Evolutionary conservation across 371 early-diverging fungal species (phyloP).

Genomic region (Mortierella sp.): DNA sequence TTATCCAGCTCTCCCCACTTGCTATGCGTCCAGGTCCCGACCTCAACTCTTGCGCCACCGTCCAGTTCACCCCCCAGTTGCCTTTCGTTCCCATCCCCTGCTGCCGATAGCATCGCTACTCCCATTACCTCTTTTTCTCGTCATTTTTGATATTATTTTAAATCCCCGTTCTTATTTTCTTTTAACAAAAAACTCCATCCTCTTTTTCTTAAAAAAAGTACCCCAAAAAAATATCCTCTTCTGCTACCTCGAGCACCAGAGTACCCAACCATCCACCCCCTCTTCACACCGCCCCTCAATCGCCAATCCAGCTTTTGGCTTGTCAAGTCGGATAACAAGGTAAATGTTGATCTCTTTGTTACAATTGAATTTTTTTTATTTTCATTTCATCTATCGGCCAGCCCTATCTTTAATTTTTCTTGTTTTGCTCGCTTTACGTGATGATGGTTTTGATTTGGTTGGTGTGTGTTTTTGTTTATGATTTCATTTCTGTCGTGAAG

Average conservation of each 20-base stretch:
- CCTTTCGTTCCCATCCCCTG: constrained; percentile 59
- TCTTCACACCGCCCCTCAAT: not conserved
- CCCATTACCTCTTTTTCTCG: not conserved
- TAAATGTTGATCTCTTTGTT: constrained; percentile 21
- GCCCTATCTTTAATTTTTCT: not conserved
- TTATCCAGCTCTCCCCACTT: constrained; percentile 41
- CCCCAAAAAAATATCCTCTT: constrained; percentile 21
- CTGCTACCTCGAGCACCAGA: constrained; percentile 16
- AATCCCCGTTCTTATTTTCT: constrained; percentile 17
- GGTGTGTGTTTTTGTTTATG: not conserved
- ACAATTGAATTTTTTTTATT: not conserved
- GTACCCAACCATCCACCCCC: constrained; percentile 1
- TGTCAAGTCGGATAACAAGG: constrained; percentile 58
- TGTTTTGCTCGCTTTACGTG: not conserved
- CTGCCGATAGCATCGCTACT: constrained; percentile 58
- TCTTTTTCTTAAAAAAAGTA: constrained; percentile 25
- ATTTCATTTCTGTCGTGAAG: too few species aligned
- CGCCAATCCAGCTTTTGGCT: constrained; percentile 45
- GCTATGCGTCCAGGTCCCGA: constrained; percentile 59
- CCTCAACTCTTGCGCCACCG: constrained; percentile 54
- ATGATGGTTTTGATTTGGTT: not conserved
- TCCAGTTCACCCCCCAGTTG: constrained; percentile 54
- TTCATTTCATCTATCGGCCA: not conserved
- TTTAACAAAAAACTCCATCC: constrained; percentile 13
- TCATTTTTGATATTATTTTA: constrained; percentile 15